Evolutionary conservation across 495 filamentous ascomycete genomes (phyloP).

Genomic region (Talaromyces liani): DNA sequence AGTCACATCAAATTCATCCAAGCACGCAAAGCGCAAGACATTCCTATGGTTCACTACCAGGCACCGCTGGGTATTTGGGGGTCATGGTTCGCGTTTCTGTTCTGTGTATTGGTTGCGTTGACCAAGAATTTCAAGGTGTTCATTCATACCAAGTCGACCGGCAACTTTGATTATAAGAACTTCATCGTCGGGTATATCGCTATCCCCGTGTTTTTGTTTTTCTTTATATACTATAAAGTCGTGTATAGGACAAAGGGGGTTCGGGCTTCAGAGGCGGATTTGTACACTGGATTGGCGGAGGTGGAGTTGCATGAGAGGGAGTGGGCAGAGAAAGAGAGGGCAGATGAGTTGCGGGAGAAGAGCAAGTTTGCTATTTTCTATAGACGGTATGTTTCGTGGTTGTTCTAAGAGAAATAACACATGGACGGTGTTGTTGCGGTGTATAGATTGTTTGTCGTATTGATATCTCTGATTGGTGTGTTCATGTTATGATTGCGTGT

Average conservation of each 20-base stretch:
- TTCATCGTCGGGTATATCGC: conserved; percentile 74
- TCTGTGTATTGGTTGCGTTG: conserved; percentile 62
- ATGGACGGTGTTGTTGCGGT: background rate
- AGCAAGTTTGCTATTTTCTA: background rate
- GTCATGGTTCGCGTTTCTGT: conserved; percentile 54
- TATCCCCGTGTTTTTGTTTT: conserved; percentile 64
- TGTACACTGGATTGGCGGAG: background rate
- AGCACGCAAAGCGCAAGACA: conserved; percentile 59
- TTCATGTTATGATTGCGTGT: background rate
- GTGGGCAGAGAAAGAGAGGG: background rate
- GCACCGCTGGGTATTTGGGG: conserved; percentile 64
- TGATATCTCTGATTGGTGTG: background rate
- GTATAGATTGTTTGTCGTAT: background rate
- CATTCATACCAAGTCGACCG: conserved; percentile 23
- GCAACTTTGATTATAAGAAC: conserved; percentile 50
- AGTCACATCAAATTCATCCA: conserved; percentile 71
- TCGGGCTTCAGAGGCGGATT: background rate
- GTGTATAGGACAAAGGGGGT: conserved; percentile 34
- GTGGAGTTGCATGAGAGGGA: conserved; percentile 4
- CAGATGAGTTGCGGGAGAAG: background rate
- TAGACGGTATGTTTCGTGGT: background rate
- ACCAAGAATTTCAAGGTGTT: conserved; percentile 70
- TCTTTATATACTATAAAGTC: conserved; percentile 64
- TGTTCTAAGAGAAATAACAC: background rate
- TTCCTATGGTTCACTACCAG: conserved; percentile 63